Conservation (phyloP, 2,329 filamentous ascomycete genomes). For the Lachnellula subtilissima region DNA sequence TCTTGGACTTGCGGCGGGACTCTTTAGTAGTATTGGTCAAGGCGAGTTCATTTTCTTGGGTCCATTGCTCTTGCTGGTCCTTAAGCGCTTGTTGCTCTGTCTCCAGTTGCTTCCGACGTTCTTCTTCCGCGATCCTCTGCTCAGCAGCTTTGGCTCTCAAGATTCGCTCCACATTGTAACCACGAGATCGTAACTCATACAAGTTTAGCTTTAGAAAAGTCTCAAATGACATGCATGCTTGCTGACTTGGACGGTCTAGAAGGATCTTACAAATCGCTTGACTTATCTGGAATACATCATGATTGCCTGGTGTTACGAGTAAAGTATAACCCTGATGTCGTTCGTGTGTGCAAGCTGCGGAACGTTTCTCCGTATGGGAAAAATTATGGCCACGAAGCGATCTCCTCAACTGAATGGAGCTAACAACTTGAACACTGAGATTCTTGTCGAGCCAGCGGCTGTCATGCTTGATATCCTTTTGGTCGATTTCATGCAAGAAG, state of each 20-base stretch:
- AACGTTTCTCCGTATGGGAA: slow-evolving; percentile 68
- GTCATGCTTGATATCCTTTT: slow-evolving; percentile 79
- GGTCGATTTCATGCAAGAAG: slow-evolving; percentile 72
- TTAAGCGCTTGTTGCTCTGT: slow-evolving; percentile 66
- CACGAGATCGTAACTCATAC: slow-evolving; percentile 74
- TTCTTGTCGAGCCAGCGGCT: slow-evolving; percentile 87
- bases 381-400: slow-evolving; percentile 68
- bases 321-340: slow-evolving; percentile 56
- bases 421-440: slow-evolving; percentile 71
- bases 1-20: slow-evolving; percentile 36
- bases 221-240: slow-evolving; percentile 86
- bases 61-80: slow-evolving; percentile 49
- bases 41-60: slow-evolving; percentile 20
- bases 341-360: slow-evolving; percentile 61
- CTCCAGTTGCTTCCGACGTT: slow-evolving; percentile 68
- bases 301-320: slow-evolving; percentile 64
- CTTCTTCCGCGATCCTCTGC: slow-evolving; percentile 78
- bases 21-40: slow-evolving; percentile 13
- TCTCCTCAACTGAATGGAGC: slow-evolving; percentile 70
- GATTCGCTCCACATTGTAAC: slow-evolving; percentile 96
- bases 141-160: slow-evolving; percentile 83
- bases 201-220: slow-evolving; percentile 84
- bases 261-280: slow-evolving; percentile 79
- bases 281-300: slow-evolving; percentile 88
- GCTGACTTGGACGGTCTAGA: slow-evolving; percentile 76